Evolutionary conservation across 768 basidiomycete species (phyloP).

Genomic region (Russula lepida): DNA sequence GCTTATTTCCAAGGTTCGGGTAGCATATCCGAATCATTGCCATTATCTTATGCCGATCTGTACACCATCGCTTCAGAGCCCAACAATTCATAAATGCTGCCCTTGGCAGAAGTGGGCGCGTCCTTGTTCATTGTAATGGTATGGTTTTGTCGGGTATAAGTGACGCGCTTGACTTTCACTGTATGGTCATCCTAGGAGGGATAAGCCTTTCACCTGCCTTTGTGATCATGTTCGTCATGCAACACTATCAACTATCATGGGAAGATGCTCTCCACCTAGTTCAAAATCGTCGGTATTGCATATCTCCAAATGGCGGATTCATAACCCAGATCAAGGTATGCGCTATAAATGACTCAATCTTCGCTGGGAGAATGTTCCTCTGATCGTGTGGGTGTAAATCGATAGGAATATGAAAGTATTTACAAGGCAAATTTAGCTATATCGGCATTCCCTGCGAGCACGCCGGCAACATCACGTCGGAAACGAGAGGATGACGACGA

Average conservation of each 20-base stretch:
- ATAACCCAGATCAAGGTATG: slow-evolving; percentile 83
- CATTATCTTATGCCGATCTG: neutral
- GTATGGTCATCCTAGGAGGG: slow-evolving; percentile 44
- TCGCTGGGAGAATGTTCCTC: neutral
- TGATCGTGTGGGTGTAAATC: neutral
- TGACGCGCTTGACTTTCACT: neutral
- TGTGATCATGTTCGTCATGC: slow-evolving; percentile 92
- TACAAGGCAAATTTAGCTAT: slow-evolving; percentile 72
- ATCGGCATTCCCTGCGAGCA: slow-evolving; percentile 44
- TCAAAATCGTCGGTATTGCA: slow-evolving; percentile 88
- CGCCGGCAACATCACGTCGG: slow-evolving; percentile 42
- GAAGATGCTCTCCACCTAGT: slow-evolving; percentile 85
- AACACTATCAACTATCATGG: slow-evolving; percentile 70
- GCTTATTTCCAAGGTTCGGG: slow-evolving; percentile 75
- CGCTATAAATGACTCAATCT: neutral
- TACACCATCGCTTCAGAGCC: slow-evolving; percentile 39
- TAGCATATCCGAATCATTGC: neutral
- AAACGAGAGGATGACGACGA: slow-evolving; percentile 59
- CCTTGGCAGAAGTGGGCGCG: slow-evolving; percentile 57
- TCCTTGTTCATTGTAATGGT: slow-evolving; percentile 89
- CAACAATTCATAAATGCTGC: slow-evolving; percentile 69
- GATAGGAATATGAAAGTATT: slow-evolving; percentile 88
- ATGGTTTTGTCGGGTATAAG: slow-evolving; percentile 18
- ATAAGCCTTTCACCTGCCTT: slow-evolving; percentile 84
- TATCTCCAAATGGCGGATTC: slow-evolving; percentile 88